phyloP scores from a whole-genome alignment of 208 protist species.

The Leishmania arabica region DNA sequence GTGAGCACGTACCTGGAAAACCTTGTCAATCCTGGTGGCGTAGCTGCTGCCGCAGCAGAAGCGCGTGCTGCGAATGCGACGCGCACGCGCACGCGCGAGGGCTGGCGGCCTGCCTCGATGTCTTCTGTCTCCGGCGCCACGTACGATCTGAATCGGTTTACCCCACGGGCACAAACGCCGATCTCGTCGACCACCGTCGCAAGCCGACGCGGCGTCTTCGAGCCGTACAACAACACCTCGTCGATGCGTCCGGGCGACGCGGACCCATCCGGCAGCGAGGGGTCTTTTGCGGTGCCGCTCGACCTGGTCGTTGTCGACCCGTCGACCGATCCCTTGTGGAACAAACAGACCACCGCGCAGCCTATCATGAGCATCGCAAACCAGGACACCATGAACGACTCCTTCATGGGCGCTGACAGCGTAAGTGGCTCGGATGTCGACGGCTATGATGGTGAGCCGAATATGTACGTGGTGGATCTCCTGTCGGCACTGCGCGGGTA shows the following conservation, averaged over 20 bases:
- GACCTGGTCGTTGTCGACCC: conserved; percentile 30
- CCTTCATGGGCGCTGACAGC: conserved; percentile 30
- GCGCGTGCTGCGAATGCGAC: background rate
- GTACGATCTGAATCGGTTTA: background rate
- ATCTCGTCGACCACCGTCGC: background rate
- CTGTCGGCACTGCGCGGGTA: conserved; percentile 68
- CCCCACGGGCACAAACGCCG: background rate
- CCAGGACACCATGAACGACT: conserved; percentile 17
- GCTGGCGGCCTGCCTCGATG: background rate
- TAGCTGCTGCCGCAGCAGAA: conserved; percentile 4
- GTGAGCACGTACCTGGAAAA: conserved; percentile 37
- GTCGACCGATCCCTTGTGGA: conserved; percentile 5
- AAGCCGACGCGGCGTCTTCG: conserved; percentile 4
- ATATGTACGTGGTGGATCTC: conserved; percentile 66
- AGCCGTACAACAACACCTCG: conserved; percentile 15
- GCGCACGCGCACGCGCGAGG: background rate
- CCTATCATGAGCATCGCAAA: conserved; percentile 2
- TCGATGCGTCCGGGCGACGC: background rate
- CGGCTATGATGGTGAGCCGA: conserved; percentile 28
- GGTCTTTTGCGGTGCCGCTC: conserved; percentile 10
- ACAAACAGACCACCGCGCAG: background rate
- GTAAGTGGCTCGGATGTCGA: conserved; percentile 29
- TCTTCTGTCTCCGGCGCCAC: conserved; percentile 12
- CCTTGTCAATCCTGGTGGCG: conserved; percentile 35
- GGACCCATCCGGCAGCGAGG: conserved; percentile 1